phyloP scores from a whole-genome alignment of 306 rosid species.

The Lotus japonicus region DNA sequence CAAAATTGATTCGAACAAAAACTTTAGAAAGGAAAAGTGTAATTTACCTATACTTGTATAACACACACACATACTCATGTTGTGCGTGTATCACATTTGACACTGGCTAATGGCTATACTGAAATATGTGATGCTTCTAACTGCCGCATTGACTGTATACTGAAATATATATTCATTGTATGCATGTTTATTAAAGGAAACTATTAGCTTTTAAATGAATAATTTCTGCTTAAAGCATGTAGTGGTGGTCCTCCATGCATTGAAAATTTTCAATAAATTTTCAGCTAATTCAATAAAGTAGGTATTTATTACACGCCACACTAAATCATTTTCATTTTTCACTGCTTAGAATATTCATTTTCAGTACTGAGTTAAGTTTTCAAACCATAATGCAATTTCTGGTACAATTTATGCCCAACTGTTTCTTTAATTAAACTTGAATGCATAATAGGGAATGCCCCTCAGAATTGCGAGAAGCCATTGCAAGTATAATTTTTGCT shows the following conservation, averaged over 20 bases:
- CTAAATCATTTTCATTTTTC: conserved; percentile 2
- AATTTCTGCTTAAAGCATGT: not conserved
- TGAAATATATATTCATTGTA: not conserved
- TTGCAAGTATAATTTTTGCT: conserved; percentile 88
- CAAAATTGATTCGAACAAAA: not conserved
- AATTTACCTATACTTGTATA: not conserved
- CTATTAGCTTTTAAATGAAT: not conserved
- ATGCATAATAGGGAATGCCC: conserved; percentile 76
- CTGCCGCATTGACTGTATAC: not conserved
- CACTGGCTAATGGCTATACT: not conserved
- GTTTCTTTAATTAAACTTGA: conserved; percentile 6
- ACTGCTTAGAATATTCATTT: too few relatives aligned
- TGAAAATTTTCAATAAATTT: not conserved
- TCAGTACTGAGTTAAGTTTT: not conserved
- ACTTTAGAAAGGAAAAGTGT: not conserved
- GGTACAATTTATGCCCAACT: conserved; percentile 1
- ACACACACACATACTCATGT: not conserved
- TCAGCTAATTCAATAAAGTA: not conserved
- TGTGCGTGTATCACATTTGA: not conserved
- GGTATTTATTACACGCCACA: not conserved
- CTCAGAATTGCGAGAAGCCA: conserved; percentile 82
- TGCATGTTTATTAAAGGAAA: conserved; percentile 6
- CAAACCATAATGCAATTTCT: conserved; percentile 2
- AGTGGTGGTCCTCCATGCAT: conserved; percentile 9
- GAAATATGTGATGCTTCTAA: not conserved